Base-by-base conservation (phyloP, 257 asterid species). In the Asclepias syriaca region DNA sequence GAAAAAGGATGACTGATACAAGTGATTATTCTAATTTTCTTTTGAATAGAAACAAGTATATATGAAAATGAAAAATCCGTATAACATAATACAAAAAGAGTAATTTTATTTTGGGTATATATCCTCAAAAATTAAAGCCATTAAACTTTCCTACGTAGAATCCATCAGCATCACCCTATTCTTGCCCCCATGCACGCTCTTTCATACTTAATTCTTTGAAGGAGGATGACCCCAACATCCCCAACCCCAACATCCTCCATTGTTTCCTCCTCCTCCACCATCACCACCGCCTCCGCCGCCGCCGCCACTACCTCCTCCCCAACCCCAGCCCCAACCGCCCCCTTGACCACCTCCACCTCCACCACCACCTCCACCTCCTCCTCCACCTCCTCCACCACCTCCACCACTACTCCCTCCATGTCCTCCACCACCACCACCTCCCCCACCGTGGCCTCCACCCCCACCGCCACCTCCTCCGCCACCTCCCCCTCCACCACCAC, bases 331-430 rank as follows among this genome's bases (percentile, higher is more conserved):
- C 0, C 75, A 27, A 0, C 79, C 75, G 0, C 85, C 77, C 0
- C 54, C 66, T 0, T 81, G 78, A 0, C 76, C 74, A 0, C 82
- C 72, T 0, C 79, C 63, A 0, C 78, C 84, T 18, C 74, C 68
- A 79, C 88, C 77, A 22, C 88, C 81, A 49, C 80, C 60, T 10
- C 79, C 82, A 59, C 75, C 40, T 0, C 81, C 81, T 3, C 81
- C 85, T 1, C 46, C 22, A 0, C 73, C 66, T 0, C 76, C 83
- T 0, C 80, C 71, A 0, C 80, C 76, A 0, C 78, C 74, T 0
- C 81, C 73, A n/a, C 74, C 68, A 79, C 88, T 74, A 22, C 88
- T 79, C 0, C 75, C 72, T 0, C 53, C 72, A 0, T n/a, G n/a
- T n/a, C 85, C 77, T 0, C 53, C 66, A 0, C 76, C 76, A 0